These are phyloP conservation scores for Lupinus albus DNA, from an alignment of 306 rosid genomes.

Conservation along the genomic window DNA sequence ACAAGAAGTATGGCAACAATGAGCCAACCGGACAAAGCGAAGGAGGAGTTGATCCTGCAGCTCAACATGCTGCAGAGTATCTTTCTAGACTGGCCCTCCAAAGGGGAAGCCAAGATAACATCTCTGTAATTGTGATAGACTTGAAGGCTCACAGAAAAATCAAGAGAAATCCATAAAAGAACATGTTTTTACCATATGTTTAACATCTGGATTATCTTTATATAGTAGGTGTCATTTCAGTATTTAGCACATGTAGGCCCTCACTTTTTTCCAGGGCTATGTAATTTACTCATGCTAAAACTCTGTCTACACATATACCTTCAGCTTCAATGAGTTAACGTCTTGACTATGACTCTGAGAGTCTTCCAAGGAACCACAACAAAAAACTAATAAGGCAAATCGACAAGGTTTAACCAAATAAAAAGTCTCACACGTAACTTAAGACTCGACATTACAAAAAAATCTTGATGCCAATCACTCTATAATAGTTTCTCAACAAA, in stretches of 20 bases:
- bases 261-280: slow-evolving; percentile 53
- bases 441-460: too few relatives aligned
- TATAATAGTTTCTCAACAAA: slow-evolving; percentile 31
- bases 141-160: slow-evolving; percentile 74
- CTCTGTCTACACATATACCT: slow-evolving; percentile 23
- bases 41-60: slow-evolving; percentile 69
- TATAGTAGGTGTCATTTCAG: slow-evolving; percentile 34
- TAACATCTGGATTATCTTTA: slow-evolving; percentile 24
- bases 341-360: slow-evolving; percentile 11
- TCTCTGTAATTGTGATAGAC: slow-evolving; percentile 76
- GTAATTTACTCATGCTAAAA: slow-evolving; percentile 41
- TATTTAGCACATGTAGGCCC: slow-evolving; percentile 44
- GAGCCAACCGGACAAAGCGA: slow-evolving; percentile 34
- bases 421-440: slow-evolving; percentile 20
- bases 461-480: too few relatives aligned
- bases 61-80: slow-evolving; percentile 79
- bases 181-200: slow-evolving; percentile 22
- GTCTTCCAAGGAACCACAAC: slow-evolving; percentile 4
- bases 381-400: slow-evolving; percentile 1
- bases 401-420: slow-evolving; percentile 25
- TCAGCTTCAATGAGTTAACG: slow-evolving; percentile 17
- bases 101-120: slow-evolving; percentile 82
- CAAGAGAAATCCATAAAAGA: slow-evolving; percentile 51
- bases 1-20: slow-evolving; percentile 57
- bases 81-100: slow-evolving; percentile 71